Percentiles rank a stretch among this genome's conserved stretches.
phyloP scores from a whole-genome alignment of 495 filamentous ascomycete species.

The Extremus antarcticus region DNA sequence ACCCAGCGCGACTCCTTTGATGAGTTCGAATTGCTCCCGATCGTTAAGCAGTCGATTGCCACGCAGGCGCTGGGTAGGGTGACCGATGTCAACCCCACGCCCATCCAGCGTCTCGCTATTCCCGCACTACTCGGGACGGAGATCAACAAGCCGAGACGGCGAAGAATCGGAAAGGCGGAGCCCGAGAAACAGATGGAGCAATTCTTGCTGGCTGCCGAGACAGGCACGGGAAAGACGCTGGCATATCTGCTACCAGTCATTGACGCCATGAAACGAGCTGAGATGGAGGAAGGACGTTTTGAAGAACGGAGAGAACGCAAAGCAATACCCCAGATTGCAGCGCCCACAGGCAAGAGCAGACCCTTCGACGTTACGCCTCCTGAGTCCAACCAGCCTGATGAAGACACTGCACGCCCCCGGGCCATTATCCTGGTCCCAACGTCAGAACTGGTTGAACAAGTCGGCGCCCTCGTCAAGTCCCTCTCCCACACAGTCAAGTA shows the following conservation, averaged over 20 bases:
- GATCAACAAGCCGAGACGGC: constrained; percentile 23
- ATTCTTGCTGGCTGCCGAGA: constrained; percentile 88
- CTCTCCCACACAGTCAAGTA: constrained; percentile 76
- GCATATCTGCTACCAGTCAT: constrained; percentile 77
- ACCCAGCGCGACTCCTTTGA: constrained; percentile 64
- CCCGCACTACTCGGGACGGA: constrained; percentile 55
- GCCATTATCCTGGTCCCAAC: constrained; percentile 88
- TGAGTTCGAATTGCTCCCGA: constrained; percentile 61
- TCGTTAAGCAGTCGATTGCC: constrained; percentile 60
- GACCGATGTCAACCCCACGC: constrained; percentile 63
- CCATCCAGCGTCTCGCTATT: constrained; percentile 80
- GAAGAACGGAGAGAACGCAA: constrained; percentile 37
- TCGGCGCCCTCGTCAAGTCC: constrained; percentile 64
- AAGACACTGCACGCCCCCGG: constrained; percentile 63
- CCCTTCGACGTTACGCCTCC: constrained; percentile 45
- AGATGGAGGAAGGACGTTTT: constrained; percentile 49
- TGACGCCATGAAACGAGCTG: constrained; percentile 70
- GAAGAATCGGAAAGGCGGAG: constrained; percentile 24
- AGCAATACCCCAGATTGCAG: constrained; percentile 17
- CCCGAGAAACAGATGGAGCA: constrained; percentile 44
- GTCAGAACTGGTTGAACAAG: constrained; percentile 83
- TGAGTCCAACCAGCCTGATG: constrained; percentile 51
- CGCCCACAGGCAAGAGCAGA: not conserved
- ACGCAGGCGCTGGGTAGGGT: constrained; percentile 62
- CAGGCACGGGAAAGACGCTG: constrained; percentile 91